Percentiles rank a stretch among this genome's conserved stretches.
These are phyloP conservation scores for Phytophthora sansomeana DNA, from an alignment of 352 stramenopile species.

Conservation along the genomic window DNA sequence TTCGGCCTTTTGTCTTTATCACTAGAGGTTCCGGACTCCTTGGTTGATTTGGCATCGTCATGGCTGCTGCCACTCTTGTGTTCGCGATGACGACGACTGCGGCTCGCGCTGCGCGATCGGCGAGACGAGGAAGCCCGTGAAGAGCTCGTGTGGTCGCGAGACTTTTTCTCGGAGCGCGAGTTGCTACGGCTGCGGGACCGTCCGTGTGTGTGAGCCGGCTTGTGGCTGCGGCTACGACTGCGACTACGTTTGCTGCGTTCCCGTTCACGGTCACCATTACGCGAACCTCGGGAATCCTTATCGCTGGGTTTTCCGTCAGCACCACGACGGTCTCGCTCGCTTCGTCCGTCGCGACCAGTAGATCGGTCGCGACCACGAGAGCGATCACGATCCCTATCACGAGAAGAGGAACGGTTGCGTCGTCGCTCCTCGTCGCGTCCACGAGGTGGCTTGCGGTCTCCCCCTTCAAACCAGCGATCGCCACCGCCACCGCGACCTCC, in stretches of 20 bases:
- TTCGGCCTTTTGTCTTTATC: slow-evolving; percentile 46
- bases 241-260: slow-evolving; percentile 44
- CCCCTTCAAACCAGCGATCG: slow-evolving; percentile 51
- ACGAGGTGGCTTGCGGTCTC: slow-evolving; percentile 41
- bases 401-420: slow-evolving; percentile 48
- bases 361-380: slow-evolving; percentile 37
- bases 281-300: slow-evolving; percentile 30
- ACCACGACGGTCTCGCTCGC: slow-evolving; percentile 44
- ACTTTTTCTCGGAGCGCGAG: slow-evolving; percentile 52
- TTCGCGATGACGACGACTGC: slow-evolving; percentile 43
- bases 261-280: slow-evolving; percentile 42
- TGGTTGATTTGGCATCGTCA: slow-evolving; percentile 27
- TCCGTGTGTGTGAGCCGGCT: slow-evolving; percentile 29
- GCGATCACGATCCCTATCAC: slow-evolving; percentile 40
- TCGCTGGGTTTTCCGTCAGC: slow-evolving; percentile 33
- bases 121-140: slow-evolving; percentile 37
- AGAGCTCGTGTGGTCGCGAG: slow-evolving; percentile 45
- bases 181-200: slow-evolving; percentile 64
- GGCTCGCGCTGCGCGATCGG: slow-evolving; percentile 61
- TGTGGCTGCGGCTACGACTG: slow-evolving; percentile 53
- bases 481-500: slow-evolving; percentile 49
- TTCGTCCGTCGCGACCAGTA: slow-evolving; percentile 35
- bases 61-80: slow-evolving; percentile 36
- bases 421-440: slow-evolving; percentile 54
- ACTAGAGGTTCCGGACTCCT: slow-evolving; percentile 30